Evolutionary conservation across 345 rosid species (phyloP), one percentile per base, ranked within the genome.

Genomic region (Moringa oleifera): DNA sequence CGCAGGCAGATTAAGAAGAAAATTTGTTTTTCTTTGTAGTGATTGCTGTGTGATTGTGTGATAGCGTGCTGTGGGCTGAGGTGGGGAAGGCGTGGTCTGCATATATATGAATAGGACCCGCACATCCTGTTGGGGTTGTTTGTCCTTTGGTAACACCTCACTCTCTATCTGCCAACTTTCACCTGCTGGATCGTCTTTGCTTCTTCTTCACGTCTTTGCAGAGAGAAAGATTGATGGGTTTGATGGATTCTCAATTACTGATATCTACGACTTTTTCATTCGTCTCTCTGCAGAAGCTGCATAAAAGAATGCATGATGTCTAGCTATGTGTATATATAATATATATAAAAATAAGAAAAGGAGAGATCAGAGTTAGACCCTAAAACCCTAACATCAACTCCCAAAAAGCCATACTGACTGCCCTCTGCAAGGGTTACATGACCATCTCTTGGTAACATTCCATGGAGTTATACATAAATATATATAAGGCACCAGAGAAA

Each of bases 171-270:
- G 47, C 47, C 47, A 41, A 41, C 6, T 41, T 41, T 41, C 47
- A 41, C 47, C 47, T 41, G 47, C 47, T 41, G n/a, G n/a, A n/a
- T n/a, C n/a, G n/a, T n/a, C 47, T 66, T 82, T 85, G 80, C 91
- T 82, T 85, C 75, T 77, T 59, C 72, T 76, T 79, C 77, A 85
- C 90, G 90, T 77, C 76, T 83, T 68, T 51, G 71, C 71, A 61
- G 68, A 59, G 55, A 71, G 13, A 75, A 31, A 70, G 79, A 75
- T 75, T 77, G 81, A 69, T 65, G 62, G 74, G 71, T 23, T 63
- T 53, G 77, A 64, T 20, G 52, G 77, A 66, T 75, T 80, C 84
- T 75, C 72, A 41, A 11, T 41, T 15, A 41, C 47, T 41, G 66
- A 71, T 68, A 70, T 72, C 62, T 54, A 49, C 66, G 61, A 19